Percentiles rank a stretch among this genome's conserved stretches.
phyloP scores from a whole-genome alignment of 768 basidiomycete species.

The Psilocybe azurescens region DNA sequence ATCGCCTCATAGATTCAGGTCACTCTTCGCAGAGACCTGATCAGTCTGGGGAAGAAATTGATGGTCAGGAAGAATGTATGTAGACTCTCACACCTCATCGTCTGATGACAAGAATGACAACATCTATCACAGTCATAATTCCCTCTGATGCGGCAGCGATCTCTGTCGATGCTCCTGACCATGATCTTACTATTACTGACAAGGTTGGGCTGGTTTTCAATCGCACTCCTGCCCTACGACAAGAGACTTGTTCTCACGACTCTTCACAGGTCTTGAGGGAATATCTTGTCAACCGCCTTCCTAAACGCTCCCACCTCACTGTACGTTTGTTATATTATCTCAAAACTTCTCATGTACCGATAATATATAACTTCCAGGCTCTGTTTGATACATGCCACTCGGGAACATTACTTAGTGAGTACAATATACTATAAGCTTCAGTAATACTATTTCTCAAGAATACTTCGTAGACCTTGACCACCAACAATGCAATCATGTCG shows the following conservation, averaged over 20 bases:
- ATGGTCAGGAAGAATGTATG: conserved; percentile 21
- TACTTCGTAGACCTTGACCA: conserved; percentile 18
- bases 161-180: neutral
- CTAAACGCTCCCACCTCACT: conserved; percentile 9
- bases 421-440: neutral
- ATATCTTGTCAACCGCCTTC: conserved; percentile 7
- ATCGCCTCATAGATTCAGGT: conserved; percentile 16
- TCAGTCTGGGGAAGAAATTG: conserved; percentile 9
- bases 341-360: neutral
- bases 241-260: neutral
- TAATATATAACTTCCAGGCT: neutral
- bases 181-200: conserved; percentile 7
- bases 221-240: too few species aligned
- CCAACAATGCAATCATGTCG: conserved; percentile 17
- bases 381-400: conserved; percentile 20
- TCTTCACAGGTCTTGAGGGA: conserved; percentile 3
- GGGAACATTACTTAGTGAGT: conserved; percentile 19
- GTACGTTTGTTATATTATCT: neutral
- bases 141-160: conserved; percentile 13
- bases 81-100: neutral
- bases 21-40: conserved; percentile 16
- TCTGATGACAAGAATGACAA: too few species aligned
- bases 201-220: neutral
- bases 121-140: conserved; percentile 11
- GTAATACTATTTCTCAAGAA: neutral